Percentiles rank a stretch among this genome's conserved stretches.
Evolutionary conservation across 495 filamentous ascomycete species (phyloP).

Genomic region (Penicillium diatomitis): DNA sequence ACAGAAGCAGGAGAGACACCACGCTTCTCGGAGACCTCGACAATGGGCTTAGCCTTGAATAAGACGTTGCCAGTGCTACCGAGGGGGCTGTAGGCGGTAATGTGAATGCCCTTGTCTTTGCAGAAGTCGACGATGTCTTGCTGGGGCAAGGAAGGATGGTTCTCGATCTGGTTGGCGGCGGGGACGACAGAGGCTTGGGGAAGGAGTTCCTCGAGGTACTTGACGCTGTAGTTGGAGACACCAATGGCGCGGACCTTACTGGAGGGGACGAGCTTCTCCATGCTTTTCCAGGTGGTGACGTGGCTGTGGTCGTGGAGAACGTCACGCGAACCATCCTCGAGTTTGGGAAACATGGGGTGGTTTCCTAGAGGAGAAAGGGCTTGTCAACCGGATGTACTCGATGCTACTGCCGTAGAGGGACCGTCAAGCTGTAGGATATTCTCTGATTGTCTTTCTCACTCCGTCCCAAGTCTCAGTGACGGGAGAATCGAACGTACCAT

Average conservation of each 20-base stretch:
- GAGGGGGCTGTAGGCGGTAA: constrained; percentile 69
- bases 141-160: constrained; percentile 69
- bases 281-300: constrained; percentile 66
- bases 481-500: constrained; percentile 29
- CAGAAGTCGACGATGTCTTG: constrained; percentile 76
- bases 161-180: constrained; percentile 90
- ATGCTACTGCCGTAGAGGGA: too few relatives aligned
- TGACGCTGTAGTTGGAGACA: constrained; percentile 71
- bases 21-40: constrained; percentile 62
- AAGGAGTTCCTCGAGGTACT: constrained; percentile 65
- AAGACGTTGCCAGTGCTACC: constrained; percentile 72
- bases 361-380: constrained; percentile 39
- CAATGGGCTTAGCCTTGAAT: constrained; percentile 56
- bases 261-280: constrained; percentile 61
- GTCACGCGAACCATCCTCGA: constrained; percentile 59
- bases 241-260: constrained; percentile 72
- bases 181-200: constrained; percentile 56
- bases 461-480: neutral
- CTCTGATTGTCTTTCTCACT: neutral
- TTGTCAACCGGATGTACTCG: too few relatives aligned
- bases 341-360: constrained; percentile 67
- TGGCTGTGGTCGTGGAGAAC: constrained; percentile 56
- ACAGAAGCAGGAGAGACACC: constrained; percentile 52
- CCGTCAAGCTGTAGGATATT: neutral
- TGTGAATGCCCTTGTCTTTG: constrained; percentile 60